Conservation (phyloP, 2,329 filamentous ascomycete genomes). For the Trichoderma arundinaceum region DNA sequence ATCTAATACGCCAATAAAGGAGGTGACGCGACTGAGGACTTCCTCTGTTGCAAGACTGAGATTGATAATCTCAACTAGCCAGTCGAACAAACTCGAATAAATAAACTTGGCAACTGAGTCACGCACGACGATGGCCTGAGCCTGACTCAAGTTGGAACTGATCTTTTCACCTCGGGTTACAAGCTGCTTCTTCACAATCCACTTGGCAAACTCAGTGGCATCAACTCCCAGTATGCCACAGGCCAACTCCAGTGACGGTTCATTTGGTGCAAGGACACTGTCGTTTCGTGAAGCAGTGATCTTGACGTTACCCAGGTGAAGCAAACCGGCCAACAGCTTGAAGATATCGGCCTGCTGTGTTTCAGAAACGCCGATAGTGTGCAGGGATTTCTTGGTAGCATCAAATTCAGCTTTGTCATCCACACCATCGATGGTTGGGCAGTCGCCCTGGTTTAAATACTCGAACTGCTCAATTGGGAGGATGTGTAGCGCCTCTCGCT, state of each 20-base stretch:
- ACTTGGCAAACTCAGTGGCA: conserved; percentile 85
- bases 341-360: conserved; percentile 84
- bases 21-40: conserved; percentile 78
- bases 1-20: conserved; percentile 98
- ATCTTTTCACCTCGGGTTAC: conserved; percentile 97
- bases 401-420: conserved; percentile 95
- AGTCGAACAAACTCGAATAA: conserved; percentile 97
- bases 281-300: conserved; percentile 90
- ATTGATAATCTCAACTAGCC: conserved; percentile 98
- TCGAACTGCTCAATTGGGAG: conserved; percentile 88
- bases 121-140: conserved; percentile 90
- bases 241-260: conserved; percentile 82
- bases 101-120: conserved; percentile 99
- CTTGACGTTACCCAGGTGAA: conserved; percentile 96
- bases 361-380: conserved; percentile 81
- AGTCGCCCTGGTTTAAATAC: conserved; percentile 93
- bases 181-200: conserved; percentile 99
- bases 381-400: conserved; percentile 83
- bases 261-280: conserved; percentile 78
- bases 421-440: conserved; percentile 88
- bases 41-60: conserved; percentile 85
- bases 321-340: conserved; percentile 83
- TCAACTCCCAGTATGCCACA: conserved; percentile 88
- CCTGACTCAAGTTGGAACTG: conserved; percentile 89
- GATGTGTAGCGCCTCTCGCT: conserved; percentile 79